A percentile compares a stretch with the other conserved stretches of the same genome.
Conservation (phyloP, 2,329 filamentous ascomycete genomes). For the Clonostachys rosea region DNA sequence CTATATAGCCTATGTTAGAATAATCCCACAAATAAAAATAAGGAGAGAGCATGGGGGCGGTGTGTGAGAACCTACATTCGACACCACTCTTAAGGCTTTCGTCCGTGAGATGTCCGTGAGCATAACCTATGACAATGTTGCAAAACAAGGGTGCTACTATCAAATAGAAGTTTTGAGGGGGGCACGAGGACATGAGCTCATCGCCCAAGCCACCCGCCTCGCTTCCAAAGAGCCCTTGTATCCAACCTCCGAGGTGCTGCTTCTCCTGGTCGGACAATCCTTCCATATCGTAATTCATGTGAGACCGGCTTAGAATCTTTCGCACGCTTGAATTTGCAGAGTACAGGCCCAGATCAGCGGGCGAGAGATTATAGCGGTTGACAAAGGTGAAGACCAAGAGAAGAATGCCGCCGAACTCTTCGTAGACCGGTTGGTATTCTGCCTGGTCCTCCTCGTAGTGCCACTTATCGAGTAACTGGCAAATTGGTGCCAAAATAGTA, state of each 20-base stretch:
- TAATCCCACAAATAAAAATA: not conserved
- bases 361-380: constrained; percentile 67
- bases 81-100: constrained; percentile 70
- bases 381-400: constrained; percentile 69
- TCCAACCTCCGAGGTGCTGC: constrained; percentile 67
- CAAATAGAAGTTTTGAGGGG: constrained; percentile 77
- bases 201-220: constrained; percentile 72
- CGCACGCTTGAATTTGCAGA: constrained; percentile 62
- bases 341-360: constrained; percentile 58
- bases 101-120: constrained; percentile 59
- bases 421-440: constrained; percentile 81
- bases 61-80: constrained; percentile 53
- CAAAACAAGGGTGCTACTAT: constrained; percentile 73
- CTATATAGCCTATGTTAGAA: constrained; percentile 25
- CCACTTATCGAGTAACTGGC: constrained; percentile 74
- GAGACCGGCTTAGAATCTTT: constrained; percentile 57
- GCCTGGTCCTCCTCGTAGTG: constrained; percentile 77
- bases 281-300: constrained; percentile 49
- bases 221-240: constrained; percentile 70
- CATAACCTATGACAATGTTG: constrained; percentile 67
- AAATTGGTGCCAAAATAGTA: constrained; percentile 68
- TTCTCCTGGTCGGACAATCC: constrained; percentile 62
- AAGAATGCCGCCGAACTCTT: constrained; percentile 77
- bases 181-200: constrained; percentile 76
- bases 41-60: too few species aligned